A percentile compares a stretch with the other conserved stretches of the same genome.
Conservation (phyloP, 768 basidiomycete genomes). For the Agrocybe chaxingu region DNA sequence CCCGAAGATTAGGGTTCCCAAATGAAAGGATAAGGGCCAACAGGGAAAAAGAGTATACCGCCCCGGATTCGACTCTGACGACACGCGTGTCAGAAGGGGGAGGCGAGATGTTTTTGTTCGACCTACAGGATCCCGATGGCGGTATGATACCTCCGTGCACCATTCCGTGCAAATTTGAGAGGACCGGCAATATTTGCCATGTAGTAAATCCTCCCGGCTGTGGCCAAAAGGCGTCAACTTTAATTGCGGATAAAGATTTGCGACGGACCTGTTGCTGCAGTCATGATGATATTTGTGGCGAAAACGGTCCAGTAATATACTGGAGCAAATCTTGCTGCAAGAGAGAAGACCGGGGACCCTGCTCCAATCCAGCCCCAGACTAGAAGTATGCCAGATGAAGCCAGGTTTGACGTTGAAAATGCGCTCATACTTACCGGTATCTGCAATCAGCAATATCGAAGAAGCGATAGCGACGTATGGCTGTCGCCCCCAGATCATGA, state of each 20-base stretch:
- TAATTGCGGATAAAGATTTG: no score
- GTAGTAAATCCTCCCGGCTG: conserved; percentile 1
- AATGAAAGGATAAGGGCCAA: conserved; percentile 2
- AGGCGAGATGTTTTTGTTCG: no score
- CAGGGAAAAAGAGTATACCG: conserved; percentile 2
- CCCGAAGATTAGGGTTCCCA: conserved; percentile 5
- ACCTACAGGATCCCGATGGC: conserved; percentile 1
- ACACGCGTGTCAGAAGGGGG: no score
- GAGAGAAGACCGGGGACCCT: conserved; percentile 4
- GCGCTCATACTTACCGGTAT: not conserved
- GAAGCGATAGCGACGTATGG: conserved; percentile 1
- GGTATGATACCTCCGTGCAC: not conserved
- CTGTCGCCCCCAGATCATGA: conserved; percentile 4
- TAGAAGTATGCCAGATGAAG: not conserved
- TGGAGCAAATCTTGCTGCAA: conserved; percentile 1
- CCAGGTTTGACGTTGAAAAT: not conserved
- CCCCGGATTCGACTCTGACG: not conserved
- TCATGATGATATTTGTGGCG: not conserved
- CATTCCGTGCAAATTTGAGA: not conserved
- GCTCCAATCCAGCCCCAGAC: conserved; percentile 9
- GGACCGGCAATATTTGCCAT: not conserved
- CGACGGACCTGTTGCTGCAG: not conserved
- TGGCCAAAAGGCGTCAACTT: not conserved
- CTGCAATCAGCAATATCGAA: conserved; percentile 4
- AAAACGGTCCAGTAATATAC: conserved; percentile 8